phyloP scores from a whole-genome alignment of 2,329 filamentous ascomycete species.

The Apiospora marii region DNA sequence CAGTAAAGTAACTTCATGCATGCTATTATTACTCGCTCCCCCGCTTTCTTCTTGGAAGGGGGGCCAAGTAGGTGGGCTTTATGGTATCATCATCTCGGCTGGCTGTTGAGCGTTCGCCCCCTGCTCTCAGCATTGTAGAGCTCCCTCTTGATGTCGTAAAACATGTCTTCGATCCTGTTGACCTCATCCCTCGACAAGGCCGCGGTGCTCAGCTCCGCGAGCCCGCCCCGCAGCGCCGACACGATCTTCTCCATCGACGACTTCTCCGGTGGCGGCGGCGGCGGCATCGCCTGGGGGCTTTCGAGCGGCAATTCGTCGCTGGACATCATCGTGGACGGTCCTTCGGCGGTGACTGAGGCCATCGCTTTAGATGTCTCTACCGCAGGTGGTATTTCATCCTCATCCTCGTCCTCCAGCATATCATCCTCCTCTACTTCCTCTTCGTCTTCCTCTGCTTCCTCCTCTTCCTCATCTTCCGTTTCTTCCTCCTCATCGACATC shows the following conservation, averaged over 20 bases:
- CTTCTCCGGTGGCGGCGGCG: constrained; percentile 36
- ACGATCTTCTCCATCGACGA: constrained; percentile 58
- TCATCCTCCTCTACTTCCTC: not conserved
- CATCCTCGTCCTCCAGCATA: constrained; percentile 27
- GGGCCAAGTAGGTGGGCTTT: not conserved
- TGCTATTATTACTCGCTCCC: not conserved
- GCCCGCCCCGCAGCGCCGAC: constrained; percentile 58
- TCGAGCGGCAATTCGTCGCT: constrained; percentile 4
- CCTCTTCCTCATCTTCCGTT: constrained; percentile 25
- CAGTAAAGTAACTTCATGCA: not conserved
- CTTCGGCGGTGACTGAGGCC: not conserved
- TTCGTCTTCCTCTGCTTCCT: not conserved
- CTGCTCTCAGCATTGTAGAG: constrained; percentile 75
- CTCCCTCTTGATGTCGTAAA: constrained; percentile 80
- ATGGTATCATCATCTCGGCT: constrained; percentile 13
- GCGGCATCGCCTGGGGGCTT: constrained; percentile 30
- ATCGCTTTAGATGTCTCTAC: constrained; percentile 1
- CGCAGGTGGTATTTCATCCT: not conserved
- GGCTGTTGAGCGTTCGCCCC: constrained; percentile 42
- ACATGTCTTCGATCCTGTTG: constrained; percentile 75
- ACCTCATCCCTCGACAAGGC: constrained; percentile 71
- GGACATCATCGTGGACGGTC: not conserved
- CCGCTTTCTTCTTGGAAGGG: not conserved
- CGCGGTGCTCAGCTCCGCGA: constrained; percentile 66
- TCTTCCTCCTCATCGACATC: constrained; percentile 28